Percentiles rank a stretch among this genome's conserved stretches.
Evolutionary conservation across 345 rosid genomes (phyloP).

Genomic region (Aethionema arabicum): DNA sequence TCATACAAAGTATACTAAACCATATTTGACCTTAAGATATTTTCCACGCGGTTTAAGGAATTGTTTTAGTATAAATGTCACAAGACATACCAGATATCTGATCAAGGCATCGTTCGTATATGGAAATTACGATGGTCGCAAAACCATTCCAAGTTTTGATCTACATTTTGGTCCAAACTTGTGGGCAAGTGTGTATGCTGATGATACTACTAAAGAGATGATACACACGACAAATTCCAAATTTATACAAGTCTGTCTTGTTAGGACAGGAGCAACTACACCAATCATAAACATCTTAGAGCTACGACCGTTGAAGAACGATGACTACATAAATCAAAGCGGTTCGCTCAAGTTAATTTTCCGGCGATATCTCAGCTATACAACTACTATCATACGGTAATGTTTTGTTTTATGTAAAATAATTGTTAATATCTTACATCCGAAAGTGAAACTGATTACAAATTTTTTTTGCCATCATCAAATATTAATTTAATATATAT

Average conservation of each 20-base stretch:
- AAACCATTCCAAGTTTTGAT: conserved; percentile 22
- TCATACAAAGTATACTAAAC: background rate
- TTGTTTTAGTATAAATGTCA: conserved; percentile 34
- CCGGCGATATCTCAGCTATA: conserved; percentile 19
- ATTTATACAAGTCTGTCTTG: conserved; percentile 32
- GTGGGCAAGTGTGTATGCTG: conserved; percentile 25
- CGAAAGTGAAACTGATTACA: no score
- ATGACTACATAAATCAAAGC: conserved; percentile 23
- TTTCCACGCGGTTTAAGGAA: conserved; percentile 32
- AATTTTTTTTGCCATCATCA: no score
- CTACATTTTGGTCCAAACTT: conserved; percentile 33
- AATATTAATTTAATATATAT: no score
- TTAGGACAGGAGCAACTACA: conserved; percentile 31
- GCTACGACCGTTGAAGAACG: conserved; percentile 30
- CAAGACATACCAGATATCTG: conserved; percentile 30
- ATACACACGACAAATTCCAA: conserved; percentile 25
- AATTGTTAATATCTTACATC: background rate
- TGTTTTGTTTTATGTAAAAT: background rate
- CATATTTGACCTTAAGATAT: conserved; percentile 13
- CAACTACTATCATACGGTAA: conserved; percentile 22
- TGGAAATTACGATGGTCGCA: conserved; percentile 36
- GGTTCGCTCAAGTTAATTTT: conserved; percentile 29
- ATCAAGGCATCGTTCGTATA: conserved; percentile 33
- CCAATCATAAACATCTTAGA: conserved; percentile 32
- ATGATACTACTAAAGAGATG: conserved; percentile 23